A percentile compares a stretch with the other conserved stretches of the same genome.
These are phyloP conservation scores for Quercus rubra DNA, from an alignment of 306 rosid genomes.

Conservation along the genomic window DNA sequence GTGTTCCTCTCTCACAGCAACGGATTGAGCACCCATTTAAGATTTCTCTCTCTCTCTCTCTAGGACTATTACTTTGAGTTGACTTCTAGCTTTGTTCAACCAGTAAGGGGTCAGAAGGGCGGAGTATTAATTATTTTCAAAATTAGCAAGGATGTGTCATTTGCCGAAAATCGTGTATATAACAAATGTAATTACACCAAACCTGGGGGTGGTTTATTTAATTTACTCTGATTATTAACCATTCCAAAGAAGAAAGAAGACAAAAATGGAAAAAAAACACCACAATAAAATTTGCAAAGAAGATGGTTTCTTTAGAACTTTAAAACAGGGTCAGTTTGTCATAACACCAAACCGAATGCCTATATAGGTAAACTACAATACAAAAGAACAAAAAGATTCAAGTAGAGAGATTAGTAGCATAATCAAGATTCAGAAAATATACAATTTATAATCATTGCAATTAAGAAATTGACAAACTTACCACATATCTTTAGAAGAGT, in stretches of 20 bases:
- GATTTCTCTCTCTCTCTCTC: too few relatives aligned
- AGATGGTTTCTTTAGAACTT: background rate
- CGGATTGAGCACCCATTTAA: too few relatives aligned
- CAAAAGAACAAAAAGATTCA: background rate
- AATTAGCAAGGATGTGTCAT: too few relatives aligned
- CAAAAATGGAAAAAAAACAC: background rate
- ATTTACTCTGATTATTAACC: background rate
- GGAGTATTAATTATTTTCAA: too few relatives aligned
- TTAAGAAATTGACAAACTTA: slow-evolving; percentile 37
- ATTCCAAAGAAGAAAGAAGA: background rate
- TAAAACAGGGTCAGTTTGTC: background rate
- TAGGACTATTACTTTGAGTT: too few relatives aligned
- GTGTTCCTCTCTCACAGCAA: too few relatives aligned
- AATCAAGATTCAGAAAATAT: background rate
- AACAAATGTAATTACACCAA: too few relatives aligned
- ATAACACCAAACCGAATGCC: background rate
- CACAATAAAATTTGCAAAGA: background rate
- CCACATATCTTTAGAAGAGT: slow-evolving; percentile 89
- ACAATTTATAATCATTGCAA: background rate
- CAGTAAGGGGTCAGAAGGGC: too few relatives aligned
- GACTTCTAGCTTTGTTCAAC: too few relatives aligned
- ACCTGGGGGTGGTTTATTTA: too few relatives aligned
- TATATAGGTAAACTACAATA: background rate
- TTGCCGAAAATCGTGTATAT: too few relatives aligned
- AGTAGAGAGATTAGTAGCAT: background rate